Evolutionary conservation across 2,329 filamentous ascomycete genomes (phyloP).

Genomic region (Proliferodiscus dingleyae): DNA sequence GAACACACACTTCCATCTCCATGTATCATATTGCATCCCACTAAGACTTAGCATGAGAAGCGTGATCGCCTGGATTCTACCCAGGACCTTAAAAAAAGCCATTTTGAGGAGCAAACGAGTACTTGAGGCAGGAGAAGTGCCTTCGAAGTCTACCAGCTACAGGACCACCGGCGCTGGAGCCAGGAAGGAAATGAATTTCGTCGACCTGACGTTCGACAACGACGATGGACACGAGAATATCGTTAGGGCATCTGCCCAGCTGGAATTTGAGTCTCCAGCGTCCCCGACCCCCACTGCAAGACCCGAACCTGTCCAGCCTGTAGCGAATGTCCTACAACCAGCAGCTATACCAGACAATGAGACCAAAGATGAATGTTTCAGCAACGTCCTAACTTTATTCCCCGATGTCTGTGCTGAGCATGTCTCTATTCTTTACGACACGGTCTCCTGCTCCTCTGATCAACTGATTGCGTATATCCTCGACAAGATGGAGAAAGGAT

Average conservation of each 20-base stretch:
- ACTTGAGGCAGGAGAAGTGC: no score
- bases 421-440: slow-evolving; percentile 35
- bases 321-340: not conserved
- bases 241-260: no score
- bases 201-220: slow-evolving; percentile 9
- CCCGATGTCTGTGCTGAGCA: slow-evolving; percentile 42
- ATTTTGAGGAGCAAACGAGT: no score
- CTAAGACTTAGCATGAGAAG: no score
- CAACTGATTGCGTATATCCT: slow-evolving; percentile 35
- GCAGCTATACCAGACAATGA: slow-evolving; percentile 1
- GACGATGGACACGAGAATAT: slow-evolving; percentile 4
- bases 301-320: not conserved
- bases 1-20: no score
- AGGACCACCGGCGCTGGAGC: not conserved
- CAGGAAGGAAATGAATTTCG: slow-evolving; percentile 2
- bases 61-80: no score
- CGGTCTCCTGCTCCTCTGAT: slow-evolving; percentile 18
- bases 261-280: not conserved
- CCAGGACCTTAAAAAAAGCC: no score
- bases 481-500: slow-evolving; percentile 36
- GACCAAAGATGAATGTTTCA: slow-evolving; percentile 26
- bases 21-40: no score
- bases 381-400: slow-evolving; percentile 38
- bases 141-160: not conserved
- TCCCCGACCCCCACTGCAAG: not conserved